Base-by-base conservation (phyloP, 2,329 filamentous ascomycete species). In the Chaetomium sp. region DNA sequence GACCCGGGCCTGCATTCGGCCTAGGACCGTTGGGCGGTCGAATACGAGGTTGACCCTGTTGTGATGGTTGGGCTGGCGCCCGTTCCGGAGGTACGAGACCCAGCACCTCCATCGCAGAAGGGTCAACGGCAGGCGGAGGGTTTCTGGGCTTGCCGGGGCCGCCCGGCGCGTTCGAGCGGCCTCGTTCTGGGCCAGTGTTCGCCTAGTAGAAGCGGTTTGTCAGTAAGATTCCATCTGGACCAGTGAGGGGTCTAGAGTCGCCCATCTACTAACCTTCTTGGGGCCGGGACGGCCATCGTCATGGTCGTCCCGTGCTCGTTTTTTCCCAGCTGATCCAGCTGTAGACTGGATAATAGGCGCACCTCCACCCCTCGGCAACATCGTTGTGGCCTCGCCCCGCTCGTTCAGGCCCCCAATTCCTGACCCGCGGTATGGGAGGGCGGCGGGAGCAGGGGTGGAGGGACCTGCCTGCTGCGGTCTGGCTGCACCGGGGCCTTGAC, bases 41-140 rank as follows among this genome's bases (percentile, higher is more conserved):
- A 35, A 37, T 38, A 7, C 32, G 37, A 34, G 34, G 51, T 42
- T 45, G 60, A 42, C 46, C 52, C 2, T 49, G 46, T 32, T 44
- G 56, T 1, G 50, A 27, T 35, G 54, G 47, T 19, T 53, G 55
- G 6, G 57, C 52, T 34, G 63, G 56, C 14, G 60, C 52, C 32
- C 62, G 56, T 35, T 49, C 70, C 6, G 76, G 76, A 27, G 77
- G 76, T 9, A 66, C 69, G 59, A 81, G 66, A 6, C 77, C 77
- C 46, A 80, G 68, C 19, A 77, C 74, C 54, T 76, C 73, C 76
- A 80, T 77, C 14, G 77, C 78, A 1, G 78, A 78, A 2, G 78
- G 78, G 53, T 81, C 78, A 7, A 63, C 67, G 7, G 69, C 65
- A 44, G 66, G 64, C 33, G 56, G 61, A 27, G 65, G 61, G 10